Evolutionary conservation across 352 stramenopile species (phyloP), one percentile per base, ranked within the genome.

Genomic region (Pythium sp.): DNA sequence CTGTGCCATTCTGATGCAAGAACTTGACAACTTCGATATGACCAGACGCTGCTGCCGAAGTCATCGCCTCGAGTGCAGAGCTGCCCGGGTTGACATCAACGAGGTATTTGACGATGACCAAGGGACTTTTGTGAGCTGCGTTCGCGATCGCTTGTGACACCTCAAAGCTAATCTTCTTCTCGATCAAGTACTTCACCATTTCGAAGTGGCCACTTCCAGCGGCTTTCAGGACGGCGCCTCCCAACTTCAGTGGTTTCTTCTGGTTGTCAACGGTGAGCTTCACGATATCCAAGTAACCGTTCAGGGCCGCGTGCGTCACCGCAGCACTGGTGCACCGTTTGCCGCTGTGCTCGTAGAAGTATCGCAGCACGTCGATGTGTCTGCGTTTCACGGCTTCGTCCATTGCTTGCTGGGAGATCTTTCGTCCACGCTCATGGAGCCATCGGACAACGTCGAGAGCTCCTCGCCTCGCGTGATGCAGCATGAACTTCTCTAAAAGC

Each of bases 51-150:
- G 58, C 58, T 7, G 58, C 38, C 3, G n/a, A 36, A 11, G 20
- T 24, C 58, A 63, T 63, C 46, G 58, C 58, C 7, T 18, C 34
- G 7, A 20, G 9, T n/a, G 38, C 36, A 30, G 20, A 54, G 34
- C 14, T n/a, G 14, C 36, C 15, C 14, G 34, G 3, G 8, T 47
- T 2, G 3, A 14, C 2, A 14, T 32, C 20, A 14, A 54, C 20
- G n/a, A 63, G 22, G 36, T 63, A 62, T 28, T 46, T 53, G n/a
- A 51, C 11, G 57, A 62, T 36, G 2, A 24, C 34, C 9, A 62
- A 22, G 15, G 36, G 9, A 20, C 57, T 34, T 12, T 24, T 36
- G 5, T 24, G 32, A 5, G 57, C n/a, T 30, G 34, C 57, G 15
- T 1, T 12, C 8, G 47, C 57, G 32, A 62, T 62, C 26, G 15